Base-by-base conservation (phyloP, 2,329 filamentous ascomycete genomes). In the Didymella pomorum region DNA sequence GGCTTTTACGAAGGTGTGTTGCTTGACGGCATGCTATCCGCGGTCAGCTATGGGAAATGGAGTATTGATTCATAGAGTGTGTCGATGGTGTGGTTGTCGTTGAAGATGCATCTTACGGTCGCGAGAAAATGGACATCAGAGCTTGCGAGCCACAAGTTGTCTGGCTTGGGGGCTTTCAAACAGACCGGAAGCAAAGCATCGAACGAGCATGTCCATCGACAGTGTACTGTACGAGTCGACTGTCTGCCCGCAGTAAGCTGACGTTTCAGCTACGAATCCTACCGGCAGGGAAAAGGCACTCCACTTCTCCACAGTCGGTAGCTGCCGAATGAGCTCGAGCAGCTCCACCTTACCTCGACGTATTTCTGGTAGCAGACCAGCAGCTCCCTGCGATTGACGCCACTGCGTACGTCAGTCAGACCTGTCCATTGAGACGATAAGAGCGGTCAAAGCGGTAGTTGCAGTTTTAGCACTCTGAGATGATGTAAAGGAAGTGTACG, bases 241-340 rank as follows among this genome's bases (percentile, higher is more conserved):
- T 11, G 7, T 20, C 35, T 37, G 35, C 35, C 31, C n/a, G 18
- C n/a, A 18, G 18, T 37, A 37, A 37, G 35, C 35, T 37, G 35
- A 37, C n/a, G 35, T 20, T 37, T 37, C 35, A 37, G 7, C n/a
- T 37, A 37, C 35, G 31, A 37, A 20, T 20, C n/a, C 35, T 33
- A 20, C 12, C 14, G 6, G 20, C 44, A 31, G 23, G 14, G 28
- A 1, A 16, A 26, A 23, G 47, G 42, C 31, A 10, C 26, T 43
- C 11, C 44, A 42, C 41, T 48, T 43, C 45, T 43, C 37, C 18
- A 35, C 52, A 45, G 28, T 45, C 52, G 28, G 12, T 39, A 28
- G 46, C 46, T 39, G 35, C 35, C 35, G n/a, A 18, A 37, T 18
- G 9, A 20, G 18, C 35, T 37, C n/a, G 35, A 37, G 35, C 35